These are phyloP conservation scores for Chlorella sorokiniana DNA, from an alignment of 139 green algal species.

Conservation along the genomic window DNA sequence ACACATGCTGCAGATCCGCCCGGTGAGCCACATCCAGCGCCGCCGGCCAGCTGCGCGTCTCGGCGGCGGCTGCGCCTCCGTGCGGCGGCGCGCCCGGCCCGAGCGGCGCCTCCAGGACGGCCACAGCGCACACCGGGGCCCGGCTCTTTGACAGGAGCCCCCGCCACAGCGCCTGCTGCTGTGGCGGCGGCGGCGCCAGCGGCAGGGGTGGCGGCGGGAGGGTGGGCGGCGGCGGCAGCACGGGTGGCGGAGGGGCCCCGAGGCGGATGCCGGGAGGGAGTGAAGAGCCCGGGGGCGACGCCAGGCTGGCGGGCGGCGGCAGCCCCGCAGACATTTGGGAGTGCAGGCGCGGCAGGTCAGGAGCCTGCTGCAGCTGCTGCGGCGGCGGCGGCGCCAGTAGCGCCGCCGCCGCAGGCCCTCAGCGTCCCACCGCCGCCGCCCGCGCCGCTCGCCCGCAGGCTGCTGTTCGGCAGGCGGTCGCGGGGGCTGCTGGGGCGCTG, in stretches of 20 bases:
- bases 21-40: constrained; percentile 37
- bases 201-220: not conserved
- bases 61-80: not conserved
- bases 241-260: not conserved
- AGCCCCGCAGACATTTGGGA: not conserved
- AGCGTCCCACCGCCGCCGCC: no score
- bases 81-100: not conserved
- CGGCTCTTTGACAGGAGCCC: constrained; percentile 30
- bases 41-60: constrained; percentile 38
- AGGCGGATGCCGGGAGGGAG: not conserved
- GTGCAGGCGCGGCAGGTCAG: not conserved
- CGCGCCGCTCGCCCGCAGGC: no score
- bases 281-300: not conserved
- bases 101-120: not conserved
- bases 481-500: not conserved
- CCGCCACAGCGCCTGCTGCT: constrained; percentile 2
- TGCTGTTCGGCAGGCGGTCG: not conserved
- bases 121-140: not conserved
- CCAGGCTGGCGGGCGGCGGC: not conserved
- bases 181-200: not conserved
- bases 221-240: not conserved
- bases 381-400: not conserved
- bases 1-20: constrained; percentile 31
- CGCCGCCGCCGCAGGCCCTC: not conserved
- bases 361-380: not conserved